A percentile compares a stretch with the other conserved stretches of the same genome.
These are phyloP conservation scores for Ramularia endophylla DNA, from an alignment of 2,329 filamentous ascomycete genomes.

Conservation along the genomic window DNA sequence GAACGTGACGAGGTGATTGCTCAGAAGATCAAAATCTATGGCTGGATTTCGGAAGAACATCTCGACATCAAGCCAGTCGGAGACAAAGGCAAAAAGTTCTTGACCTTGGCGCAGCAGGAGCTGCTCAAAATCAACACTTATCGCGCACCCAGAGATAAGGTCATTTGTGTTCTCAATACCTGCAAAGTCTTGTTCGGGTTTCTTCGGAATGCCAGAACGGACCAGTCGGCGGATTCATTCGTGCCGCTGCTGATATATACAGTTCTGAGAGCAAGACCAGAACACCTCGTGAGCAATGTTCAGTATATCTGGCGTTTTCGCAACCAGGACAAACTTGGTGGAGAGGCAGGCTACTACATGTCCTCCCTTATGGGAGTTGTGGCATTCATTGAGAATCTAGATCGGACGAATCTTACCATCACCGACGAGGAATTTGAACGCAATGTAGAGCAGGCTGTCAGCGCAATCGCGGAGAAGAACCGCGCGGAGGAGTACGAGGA, in stretches of 20 bases:
- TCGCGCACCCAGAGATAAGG: conserved; percentile 93
- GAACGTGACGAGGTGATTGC: conserved; percentile 93
- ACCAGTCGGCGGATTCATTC: conserved; percentile 94
- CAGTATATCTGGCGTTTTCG: conserved; percentile 97
- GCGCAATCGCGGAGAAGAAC: conserved; percentile 89
- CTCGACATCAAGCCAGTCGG: conserved; percentile 82
- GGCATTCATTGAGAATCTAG: conserved; percentile 94
- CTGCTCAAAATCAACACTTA: conserved; percentile 95
- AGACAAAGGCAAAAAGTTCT: conserved; percentile 80
- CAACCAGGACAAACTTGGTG: conserved; percentile 93
- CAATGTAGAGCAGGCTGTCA: conserved; percentile 95
- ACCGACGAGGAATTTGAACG: conserved; percentile 91
- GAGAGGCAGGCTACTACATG: conserved; percentile 97
- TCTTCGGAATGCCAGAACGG: conserved; percentile 83
- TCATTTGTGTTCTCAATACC: conserved; percentile 96
- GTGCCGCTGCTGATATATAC: conserved; percentile 94
- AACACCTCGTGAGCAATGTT: conserved; percentile 93
- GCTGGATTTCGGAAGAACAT: conserved; percentile 90
- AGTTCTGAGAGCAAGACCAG: conserved; percentile 87
- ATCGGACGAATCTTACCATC: conserved; percentile 88
- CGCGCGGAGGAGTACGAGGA: conserved; percentile 48
- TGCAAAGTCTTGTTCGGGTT: conserved; percentile 99
- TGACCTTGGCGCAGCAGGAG: conserved; percentile 87
- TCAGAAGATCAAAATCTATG: conserved; percentile 95
- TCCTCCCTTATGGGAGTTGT: conserved; percentile 93